Conservation (phyloP, 371 early-diverging fungal species). For the Mortierella sp. region DNA sequence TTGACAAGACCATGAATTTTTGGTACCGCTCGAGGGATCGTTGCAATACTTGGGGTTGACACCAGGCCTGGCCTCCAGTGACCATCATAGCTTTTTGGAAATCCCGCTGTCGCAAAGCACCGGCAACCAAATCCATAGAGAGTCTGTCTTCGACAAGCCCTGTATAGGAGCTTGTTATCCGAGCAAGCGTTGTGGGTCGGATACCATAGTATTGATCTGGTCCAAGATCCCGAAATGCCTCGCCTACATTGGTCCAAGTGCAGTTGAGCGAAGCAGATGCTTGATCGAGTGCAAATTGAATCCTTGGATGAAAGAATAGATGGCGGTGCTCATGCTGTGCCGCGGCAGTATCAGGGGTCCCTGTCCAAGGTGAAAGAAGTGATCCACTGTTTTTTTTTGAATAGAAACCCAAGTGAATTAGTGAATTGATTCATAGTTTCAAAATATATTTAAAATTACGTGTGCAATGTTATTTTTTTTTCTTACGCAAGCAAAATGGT, state of each 20-base stretch:
- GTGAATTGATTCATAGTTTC: background rate
- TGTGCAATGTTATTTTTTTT: background rate
- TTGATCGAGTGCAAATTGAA: slow-evolving; percentile 50
- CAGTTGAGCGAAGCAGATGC: slow-evolving; percentile 43
- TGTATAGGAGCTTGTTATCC: slow-evolving; percentile 48
- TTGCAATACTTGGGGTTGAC: slow-evolving; percentile 57
- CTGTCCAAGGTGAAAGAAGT: slow-evolving; percentile 45
- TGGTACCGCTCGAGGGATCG: slow-evolving; percentile 56
- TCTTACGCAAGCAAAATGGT: slow-evolving; percentile 45
- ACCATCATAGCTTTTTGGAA: slow-evolving; percentile 59
- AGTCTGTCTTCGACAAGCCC: slow-evolving; percentile 45
- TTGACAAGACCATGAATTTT: slow-evolving; percentile 51
- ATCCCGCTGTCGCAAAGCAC: slow-evolving; percentile 50
- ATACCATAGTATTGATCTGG: slow-evolving; percentile 54
- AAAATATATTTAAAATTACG: background rate
- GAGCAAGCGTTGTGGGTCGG: slow-evolving; percentile 45
- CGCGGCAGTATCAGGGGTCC: slow-evolving; percentile 27
- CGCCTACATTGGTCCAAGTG: slow-evolving; percentile 51
- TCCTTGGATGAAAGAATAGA: slow-evolving; percentile 51
- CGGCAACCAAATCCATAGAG: slow-evolving; percentile 52
- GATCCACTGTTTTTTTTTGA: slow-evolving; percentile 30
- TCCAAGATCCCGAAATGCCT: slow-evolving; percentile 50
- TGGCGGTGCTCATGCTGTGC: slow-evolving; percentile 52
- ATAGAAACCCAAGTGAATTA: background rate
- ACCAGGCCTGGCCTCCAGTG: slow-evolving; percentile 52